phyloP scores from a whole-genome alignment of 768 basidiomycete genomes.

The Baorangia bicolor region DNA sequence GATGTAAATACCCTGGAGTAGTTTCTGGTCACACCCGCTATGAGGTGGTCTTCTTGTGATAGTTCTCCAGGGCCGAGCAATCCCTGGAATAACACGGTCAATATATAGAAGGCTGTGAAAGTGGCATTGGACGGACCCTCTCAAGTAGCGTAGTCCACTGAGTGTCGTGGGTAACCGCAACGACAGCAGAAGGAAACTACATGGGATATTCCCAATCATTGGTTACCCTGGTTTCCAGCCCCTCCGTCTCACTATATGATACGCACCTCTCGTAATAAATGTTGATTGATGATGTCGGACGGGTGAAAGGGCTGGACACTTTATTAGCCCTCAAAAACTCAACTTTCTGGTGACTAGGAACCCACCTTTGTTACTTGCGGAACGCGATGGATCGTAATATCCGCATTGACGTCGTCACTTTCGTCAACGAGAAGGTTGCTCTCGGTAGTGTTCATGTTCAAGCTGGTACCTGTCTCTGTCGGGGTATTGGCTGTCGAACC shows the following conservation, averaged over 20 bases:
- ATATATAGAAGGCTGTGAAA: not conserved
- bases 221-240: not conserved
- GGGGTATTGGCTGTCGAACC: not conserved
- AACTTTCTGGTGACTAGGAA: not conserved
- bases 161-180: constrained; percentile 9
- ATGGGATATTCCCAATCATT: not conserved
- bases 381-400: not conserved
- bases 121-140: not conserved
- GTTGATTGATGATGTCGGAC: constrained; percentile 7
- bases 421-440: not conserved
- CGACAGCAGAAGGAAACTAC: constrained; percentile 8
- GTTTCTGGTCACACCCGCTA: not conserved
- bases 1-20: not conserved
- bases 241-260: not conserved
- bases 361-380: constrained; percentile 2
- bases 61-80: not conserved
- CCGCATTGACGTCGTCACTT: not conserved
- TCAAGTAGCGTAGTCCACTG: constrained; percentile 9
- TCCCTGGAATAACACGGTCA: not conserved
- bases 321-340: not conserved
- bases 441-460: not conserved
- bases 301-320: constrained; percentile 7
- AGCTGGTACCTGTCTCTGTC: not conserved
- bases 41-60: not conserved
- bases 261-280: constrained; percentile 7